Evolutionary conservation across 129 eudicot genomes (phyloP), one percentile per base, ranked within the genome.

Genomic region (Rutidosis leptorrhynchoides): DNA sequence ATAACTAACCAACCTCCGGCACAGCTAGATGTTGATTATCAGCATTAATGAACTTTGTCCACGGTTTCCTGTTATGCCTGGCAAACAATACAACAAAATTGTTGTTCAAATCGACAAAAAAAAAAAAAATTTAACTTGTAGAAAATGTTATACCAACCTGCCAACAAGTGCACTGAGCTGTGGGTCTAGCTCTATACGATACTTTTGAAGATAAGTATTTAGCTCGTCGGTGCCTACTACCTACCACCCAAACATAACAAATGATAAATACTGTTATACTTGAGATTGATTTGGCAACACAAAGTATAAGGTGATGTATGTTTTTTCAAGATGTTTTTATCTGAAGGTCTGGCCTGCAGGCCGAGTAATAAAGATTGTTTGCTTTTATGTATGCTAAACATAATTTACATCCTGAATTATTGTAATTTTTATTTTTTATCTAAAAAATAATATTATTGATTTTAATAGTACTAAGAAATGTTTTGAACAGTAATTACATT

Each of bases 141-240:
- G 16, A 14, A 10, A 14, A 27, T 56, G 53, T 1, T 37, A 23
- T 59, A 64, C 85, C 8, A 19, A 90, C 97, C 97, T 86, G 52
- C 97, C 97, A 71, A 90, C 95, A 64, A 90, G 89, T 14, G 91
- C 84, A 6, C 82, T 61, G 24, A 90, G 97, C 74, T 84, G 82
- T 22, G 84, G 97, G 75, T 90, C 97, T 19, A 90, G 74, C 81
- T 87, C 89, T 75, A 90, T 26, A 10, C 80, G 85, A 52, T 90
- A 86, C 77, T 83, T 90, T 75, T 83, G 86, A 53, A 89, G 71
- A 76, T 83, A 89, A 29, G 96, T 69, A 75, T 78, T 83, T 46
- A 89, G 67, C 68, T 90, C 97, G n/a, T 90, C 97, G 7, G 95
- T 86, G 64, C 97, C 97, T 77, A 86, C 68, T 19, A 90, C 95